Percentiles rank a stretch among this genome's conserved stretches.
phyloP scores from a whole-genome alignment of 2,329 filamentous ascomycete species.

The Pseudogymnoascus sp. region DNA sequence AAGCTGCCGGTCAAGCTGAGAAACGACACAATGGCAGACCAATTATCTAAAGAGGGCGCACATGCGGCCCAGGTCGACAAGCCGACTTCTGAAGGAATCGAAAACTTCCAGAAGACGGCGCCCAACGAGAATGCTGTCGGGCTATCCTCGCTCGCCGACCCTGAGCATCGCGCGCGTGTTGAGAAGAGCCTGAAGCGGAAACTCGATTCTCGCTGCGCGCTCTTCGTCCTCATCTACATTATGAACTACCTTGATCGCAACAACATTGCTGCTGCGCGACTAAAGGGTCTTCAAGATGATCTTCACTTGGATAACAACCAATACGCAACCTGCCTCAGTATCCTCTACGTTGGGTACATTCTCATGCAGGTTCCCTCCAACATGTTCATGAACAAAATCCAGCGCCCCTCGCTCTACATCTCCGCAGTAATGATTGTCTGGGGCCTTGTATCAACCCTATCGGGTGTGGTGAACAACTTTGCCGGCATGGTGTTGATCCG shows the following conservation, averaged over 20 bases:
- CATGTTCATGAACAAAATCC: slow-evolving; percentile 51
- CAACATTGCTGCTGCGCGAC: slow-evolving; percentile 60
- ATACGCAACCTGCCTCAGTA: slow-evolving; percentile 58
- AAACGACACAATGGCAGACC: slow-evolving; percentile 4
- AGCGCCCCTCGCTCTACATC: slow-evolving; percentile 48
- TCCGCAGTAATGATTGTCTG: slow-evolving; percentile 32
- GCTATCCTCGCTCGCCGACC: slow-evolving; percentile 25
- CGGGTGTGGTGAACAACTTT: slow-evolving; percentile 37
- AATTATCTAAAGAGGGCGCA: not conserved
- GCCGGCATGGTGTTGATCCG: slow-evolving; percentile 49
- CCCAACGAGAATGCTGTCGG: not conserved
- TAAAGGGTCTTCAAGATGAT: slow-evolving; percentile 59
- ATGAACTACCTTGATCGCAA: slow-evolving; percentile 67
- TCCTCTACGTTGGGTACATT: slow-evolving; percentile 62
- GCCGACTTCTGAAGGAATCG: not conserved
- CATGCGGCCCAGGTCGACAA: not conserved
- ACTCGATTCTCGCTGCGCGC: not conserved
- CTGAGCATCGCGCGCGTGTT: slow-evolving; percentile 47
- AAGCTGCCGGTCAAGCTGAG: not conserved
- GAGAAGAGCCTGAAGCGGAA: slow-evolving; percentile 64
- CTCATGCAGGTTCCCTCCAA: slow-evolving; percentile 58
- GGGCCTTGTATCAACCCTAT: slow-evolving; percentile 23
- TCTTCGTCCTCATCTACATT: slow-evolving; percentile 72
- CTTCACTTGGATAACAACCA: slow-evolving; percentile 49
- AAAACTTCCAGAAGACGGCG: not conserved